A percentile compares a stretch with the other conserved stretches of the same genome.
phyloP scores from a whole-genome alignment of 2,329 filamentous ascomycete species.

The Penicillium sp. region DNA sequence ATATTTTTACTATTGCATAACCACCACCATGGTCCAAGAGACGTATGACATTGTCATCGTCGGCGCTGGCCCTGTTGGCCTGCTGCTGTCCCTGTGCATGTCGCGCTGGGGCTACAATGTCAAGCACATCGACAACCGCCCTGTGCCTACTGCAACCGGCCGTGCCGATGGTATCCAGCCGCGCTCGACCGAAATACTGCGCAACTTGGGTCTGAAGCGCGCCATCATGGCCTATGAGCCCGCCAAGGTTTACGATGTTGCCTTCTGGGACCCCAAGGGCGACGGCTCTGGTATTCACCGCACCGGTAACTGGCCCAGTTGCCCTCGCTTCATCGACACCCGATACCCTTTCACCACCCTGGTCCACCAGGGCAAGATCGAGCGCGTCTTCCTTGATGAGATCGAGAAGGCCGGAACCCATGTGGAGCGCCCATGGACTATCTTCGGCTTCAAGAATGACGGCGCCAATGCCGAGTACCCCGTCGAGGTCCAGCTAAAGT shows the following conservation, averaged over 20 bases:
- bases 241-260: constrained; percentile 73
- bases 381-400: constrained; percentile 59
- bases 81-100: constrained; percentile 81
- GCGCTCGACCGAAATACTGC: constrained; percentile 76
- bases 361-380: constrained; percentile 59
- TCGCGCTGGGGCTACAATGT: constrained; percentile 92
- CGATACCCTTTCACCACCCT: constrained; percentile 61
- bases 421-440: constrained; percentile 59
- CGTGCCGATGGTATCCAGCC: constrained; percentile 91
- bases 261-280: constrained; percentile 59
- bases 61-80: constrained; percentile 81
- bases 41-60: constrained; percentile 72
- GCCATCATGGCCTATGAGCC: constrained; percentile 83
- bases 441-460: constrained; percentile 58
- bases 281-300: constrained; percentile 53
- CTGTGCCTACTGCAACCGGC: constrained; percentile 78
- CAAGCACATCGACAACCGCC: constrained; percentile 88
- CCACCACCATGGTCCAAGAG: constrained; percentile 37
- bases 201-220: constrained; percentile 85
- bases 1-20: not conserved
- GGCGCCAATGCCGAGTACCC: constrained; percentile 65
- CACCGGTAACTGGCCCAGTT: constrained; percentile 74
- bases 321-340: constrained; percentile 72
- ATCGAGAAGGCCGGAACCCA: constrained; percentile 55
- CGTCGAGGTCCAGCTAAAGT: constrained; percentile 71